Evolutionary conservation across 2,329 filamentous ascomycete species (phyloP), one percentile per base, ranked within the genome.

Genomic region (Lasiodiplodia sp.): DNA sequence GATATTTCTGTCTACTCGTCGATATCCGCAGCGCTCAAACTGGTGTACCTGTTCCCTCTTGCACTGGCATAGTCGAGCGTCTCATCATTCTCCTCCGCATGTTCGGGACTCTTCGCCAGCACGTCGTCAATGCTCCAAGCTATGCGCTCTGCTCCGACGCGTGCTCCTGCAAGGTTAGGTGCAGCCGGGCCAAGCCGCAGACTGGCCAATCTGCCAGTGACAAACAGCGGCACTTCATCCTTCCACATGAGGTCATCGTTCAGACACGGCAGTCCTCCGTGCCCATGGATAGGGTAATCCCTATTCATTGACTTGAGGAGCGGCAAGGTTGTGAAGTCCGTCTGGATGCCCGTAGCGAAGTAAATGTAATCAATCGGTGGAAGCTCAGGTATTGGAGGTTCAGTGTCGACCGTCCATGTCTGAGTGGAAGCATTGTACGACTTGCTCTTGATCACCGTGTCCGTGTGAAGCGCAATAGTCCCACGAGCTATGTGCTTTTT

Each of bases 161-260:
- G 86, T 3, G 91, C 91, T 0, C 92, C 92, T 34, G 91, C 91
- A 3, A 94, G 81, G 76, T 94, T 94, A 0, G 87, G 88, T 0
- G 90, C 91, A 0, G 89, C 91, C 12, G 92, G 92, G 0, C 92
- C 92, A 0, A 95, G 80, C 68, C 88, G 85, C 72, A 95, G 77
- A 0, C 85, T 87, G 0, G 90, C 92, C 44, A 94, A 79, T 65
- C 88, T 84, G 1, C 91, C 92, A 0, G 89, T 89, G 69, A 92
- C 79, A 74, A 93, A 94, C 1, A 94, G 78, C 1, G 92, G 92
- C 0, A 95, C 86, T n/a, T 88, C 87, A 0, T 89, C 83, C 47
- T 84, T 84, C 92, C 92, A 95, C 85, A 90, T 91, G 70, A 95
- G 81, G 73, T 95, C 91, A 52, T 94, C 87, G 2, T 86, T 94